Evolutionary conservation across 805 yeast species (phyloP).

Genomic region (Ascoidea tarda): DNA sequence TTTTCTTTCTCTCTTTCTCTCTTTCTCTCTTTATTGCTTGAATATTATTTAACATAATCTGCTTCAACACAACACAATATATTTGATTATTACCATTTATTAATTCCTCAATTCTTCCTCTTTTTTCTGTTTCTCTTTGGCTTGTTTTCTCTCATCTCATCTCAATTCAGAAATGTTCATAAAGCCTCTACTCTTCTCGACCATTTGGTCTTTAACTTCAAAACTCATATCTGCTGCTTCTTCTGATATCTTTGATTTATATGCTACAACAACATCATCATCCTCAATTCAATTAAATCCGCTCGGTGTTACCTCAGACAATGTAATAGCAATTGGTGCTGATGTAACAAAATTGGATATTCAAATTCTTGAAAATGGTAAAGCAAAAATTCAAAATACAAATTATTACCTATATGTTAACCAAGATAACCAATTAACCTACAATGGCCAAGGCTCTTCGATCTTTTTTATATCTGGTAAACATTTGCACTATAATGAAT

Average conservation of each 20-base stretch:
- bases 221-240: constrained; percentile 1
- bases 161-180: too few species aligned
- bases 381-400: constrained; percentile 13
- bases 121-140: too few species aligned
- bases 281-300: constrained; percentile 9
- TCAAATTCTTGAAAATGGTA: constrained; percentile 14
- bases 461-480: constrained; percentile 7
- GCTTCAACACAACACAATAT: too few species aligned
- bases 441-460: constrained; percentile 3
- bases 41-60: too few species aligned
- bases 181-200: neutral
- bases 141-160: too few species aligned
- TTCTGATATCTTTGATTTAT: constrained; percentile 1
- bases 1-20: too few species aligned
- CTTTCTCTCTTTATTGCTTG: too few species aligned
- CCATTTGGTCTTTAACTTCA: neutral
- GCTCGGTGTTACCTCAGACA: constrained; percentile 10
- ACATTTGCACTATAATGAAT: constrained; percentile 8
- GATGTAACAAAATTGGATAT: constrained; percentile 8
- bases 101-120: too few species aligned
- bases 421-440: constrained; percentile 2
- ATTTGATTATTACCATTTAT: too few species aligned
- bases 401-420: constrained; percentile 10
- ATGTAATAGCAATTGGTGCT: constrained; percentile 10
- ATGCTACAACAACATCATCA: neutral